These are phyloP conservation scores for Diplosphaera chodatii DNA, from an alignment of 139 green algal species.

Conservation along the genomic window DNA sequence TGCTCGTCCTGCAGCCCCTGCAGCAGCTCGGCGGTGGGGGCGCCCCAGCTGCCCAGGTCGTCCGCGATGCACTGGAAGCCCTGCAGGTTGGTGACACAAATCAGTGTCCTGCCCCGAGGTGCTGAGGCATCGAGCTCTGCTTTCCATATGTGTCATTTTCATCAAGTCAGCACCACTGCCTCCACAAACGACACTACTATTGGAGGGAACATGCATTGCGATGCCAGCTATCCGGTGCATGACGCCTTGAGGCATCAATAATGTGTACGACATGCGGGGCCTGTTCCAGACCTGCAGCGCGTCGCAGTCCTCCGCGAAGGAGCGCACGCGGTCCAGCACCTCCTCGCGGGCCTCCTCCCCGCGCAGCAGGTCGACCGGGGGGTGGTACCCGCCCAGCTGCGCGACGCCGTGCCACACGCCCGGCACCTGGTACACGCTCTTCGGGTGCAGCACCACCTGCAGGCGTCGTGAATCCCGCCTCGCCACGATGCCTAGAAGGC, in stretches of 20 bases:
- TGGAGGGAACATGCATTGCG: too few relatives aligned
- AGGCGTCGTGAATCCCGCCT: too few relatives aligned
- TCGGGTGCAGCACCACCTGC: constrained; percentile 46
- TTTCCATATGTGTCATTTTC: too few relatives aligned
- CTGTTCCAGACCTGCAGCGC: constrained; percentile 42
- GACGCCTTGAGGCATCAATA: too few relatives aligned
- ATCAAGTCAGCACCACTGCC: too few relatives aligned
- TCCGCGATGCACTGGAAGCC: constrained; percentile 61
- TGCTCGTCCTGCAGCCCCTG: constrained; percentile 48
- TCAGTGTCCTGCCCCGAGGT: too few relatives aligned
- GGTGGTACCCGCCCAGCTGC: constrained; percentile 33
- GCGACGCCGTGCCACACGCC: constrained; percentile 38
- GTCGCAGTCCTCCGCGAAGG: constrained; percentile 53
- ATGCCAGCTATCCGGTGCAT: too few relatives aligned
- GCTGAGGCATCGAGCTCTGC: too few relatives aligned
- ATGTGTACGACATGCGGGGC: too few relatives aligned
- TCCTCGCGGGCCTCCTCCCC: constrained; percentile 33
- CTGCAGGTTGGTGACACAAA: too few relatives aligned
- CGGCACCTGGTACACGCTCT: constrained; percentile 35
- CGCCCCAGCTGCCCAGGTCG: constrained; percentile 51
- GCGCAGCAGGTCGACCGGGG: constrained; percentile 4
- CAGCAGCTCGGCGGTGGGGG: constrained; percentile 27
- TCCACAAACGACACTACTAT: too few relatives aligned
- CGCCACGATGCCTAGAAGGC: too few relatives aligned
- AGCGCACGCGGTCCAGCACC: constrained; percentile 32